phyloP scores from a whole-genome alignment of 1,139 yeast species.

The Schizosaccharomyces versatilis region DNA sequence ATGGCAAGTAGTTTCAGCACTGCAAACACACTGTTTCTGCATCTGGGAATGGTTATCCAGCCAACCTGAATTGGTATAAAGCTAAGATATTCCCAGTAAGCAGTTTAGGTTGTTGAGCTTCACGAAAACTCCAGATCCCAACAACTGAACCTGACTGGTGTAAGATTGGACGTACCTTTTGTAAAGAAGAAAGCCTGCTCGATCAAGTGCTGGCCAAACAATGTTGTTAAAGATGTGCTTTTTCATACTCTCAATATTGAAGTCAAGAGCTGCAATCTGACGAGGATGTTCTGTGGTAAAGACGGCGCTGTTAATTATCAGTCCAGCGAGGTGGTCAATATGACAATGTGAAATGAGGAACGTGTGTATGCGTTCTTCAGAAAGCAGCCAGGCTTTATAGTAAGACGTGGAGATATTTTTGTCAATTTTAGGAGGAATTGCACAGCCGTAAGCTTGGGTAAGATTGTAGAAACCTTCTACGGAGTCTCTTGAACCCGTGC shows the following conservation, averaged over 20 bases:
- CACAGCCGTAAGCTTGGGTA: no score
- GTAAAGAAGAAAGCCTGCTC: neutral
- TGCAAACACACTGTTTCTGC: no score
- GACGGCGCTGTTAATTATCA: neutral
- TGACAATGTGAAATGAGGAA: constrained; percentile 1
- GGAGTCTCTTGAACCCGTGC: no score
- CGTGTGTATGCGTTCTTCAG: neutral
- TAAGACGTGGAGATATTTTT: neutral
- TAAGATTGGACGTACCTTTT: neutral
- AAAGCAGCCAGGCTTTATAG: neutral
- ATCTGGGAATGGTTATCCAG: no score
- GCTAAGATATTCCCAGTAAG: no score
- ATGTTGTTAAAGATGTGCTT: constrained; percentile 1
- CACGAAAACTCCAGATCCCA: no score
- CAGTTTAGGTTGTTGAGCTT: no score
- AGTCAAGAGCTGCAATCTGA: neutral
- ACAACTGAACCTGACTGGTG: no score
- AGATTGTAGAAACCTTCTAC: no score
- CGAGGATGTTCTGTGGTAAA: neutral
- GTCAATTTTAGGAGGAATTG: no score
- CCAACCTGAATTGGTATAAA: no score
- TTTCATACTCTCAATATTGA: neutral
- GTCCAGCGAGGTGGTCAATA: neutral
- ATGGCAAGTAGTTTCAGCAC: no score
- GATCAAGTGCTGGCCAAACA: constrained; percentile 1